Evolutionary conservation across 768 basidiomycete species (phyloP), one percentile per base, ranked within the genome.

Genomic region (Amanita inopinata): DNA sequence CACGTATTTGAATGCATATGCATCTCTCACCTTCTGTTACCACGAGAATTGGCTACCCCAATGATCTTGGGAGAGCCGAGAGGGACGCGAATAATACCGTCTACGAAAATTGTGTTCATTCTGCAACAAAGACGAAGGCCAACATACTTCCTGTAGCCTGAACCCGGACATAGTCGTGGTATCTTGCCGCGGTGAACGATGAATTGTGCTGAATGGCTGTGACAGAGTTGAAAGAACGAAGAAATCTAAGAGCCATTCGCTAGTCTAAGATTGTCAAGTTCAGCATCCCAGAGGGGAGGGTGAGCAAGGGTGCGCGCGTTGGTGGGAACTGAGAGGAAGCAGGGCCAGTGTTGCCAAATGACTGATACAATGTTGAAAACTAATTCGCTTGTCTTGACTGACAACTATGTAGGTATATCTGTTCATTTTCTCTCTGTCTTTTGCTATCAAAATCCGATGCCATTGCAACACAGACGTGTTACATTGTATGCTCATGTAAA

Each of bases 11-110:
- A 33, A 15, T 22, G 43, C 32, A 27, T 35, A 22, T 18, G 18
- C 18, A 18, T 17, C 22, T 11, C 51, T 22, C 55, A 83, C 88
- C 72, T 71, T 60, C 87, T 68, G 53, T 79, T 80, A 31, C 88
- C 88, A 33, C 89, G 72, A 15, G 83, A 83, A 45, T 72, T 79
- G 4, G 78, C 77, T 24, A 82, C 69, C 9, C 88, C 87, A 43
- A 89, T 79, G 37, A 90, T 70, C 51, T 84, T 86, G 1, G 85
- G 78, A 18, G 84, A 84, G 25, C 71, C 69, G 22, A 91, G 63
- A 38, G 83, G 83, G 27, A 91, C 63, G 46, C 88, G 74, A 19
- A 74, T 69, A 34, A 69, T 64, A 19, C 83, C 83, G 40, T 73
- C 83, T 81, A 50, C 34, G 36, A 18, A 44, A 33, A 46, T 56